Conservation (phyloP, 768 basidiomycete genomes). For the Lactarius deliciosus region DNA sequence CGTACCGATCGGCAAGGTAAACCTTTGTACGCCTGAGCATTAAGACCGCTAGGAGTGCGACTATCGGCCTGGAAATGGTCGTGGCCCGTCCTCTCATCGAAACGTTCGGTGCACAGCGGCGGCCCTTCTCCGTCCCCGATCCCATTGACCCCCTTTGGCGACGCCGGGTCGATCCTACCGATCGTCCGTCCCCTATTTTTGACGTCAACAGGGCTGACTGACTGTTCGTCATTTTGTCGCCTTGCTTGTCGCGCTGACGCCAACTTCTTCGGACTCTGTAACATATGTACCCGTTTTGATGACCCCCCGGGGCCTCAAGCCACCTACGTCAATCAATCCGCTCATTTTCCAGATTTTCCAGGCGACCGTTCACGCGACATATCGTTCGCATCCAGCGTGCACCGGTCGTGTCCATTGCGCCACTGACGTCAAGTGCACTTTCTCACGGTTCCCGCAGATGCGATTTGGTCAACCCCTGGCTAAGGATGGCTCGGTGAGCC, state of each 20-base stretch:
- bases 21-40: background rate
- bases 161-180: background rate
- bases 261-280: background rate
- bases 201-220: background rate
- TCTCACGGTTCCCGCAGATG: background rate
- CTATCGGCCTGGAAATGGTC: background rate
- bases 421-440: background rate
- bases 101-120: background rate
- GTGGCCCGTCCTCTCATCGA: background rate
- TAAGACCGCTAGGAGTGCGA: background rate
- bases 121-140: background rate
- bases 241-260: background rate
- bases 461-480: background rate
- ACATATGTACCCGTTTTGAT: background rate
- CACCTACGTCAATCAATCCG: conserved; percentile 1
- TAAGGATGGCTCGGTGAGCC: background rate
- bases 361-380: background rate
- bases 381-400: background rate
- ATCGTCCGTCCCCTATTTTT: too few species aligned
- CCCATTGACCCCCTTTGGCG: background rate
- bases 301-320: background rate
- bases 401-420: background rate
- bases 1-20: background rate
- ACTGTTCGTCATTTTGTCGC: background rate
- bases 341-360: background rate